phyloP scores from a whole-genome alignment of 306 rosid genomes.

The Hippophae tibetana region DNA sequence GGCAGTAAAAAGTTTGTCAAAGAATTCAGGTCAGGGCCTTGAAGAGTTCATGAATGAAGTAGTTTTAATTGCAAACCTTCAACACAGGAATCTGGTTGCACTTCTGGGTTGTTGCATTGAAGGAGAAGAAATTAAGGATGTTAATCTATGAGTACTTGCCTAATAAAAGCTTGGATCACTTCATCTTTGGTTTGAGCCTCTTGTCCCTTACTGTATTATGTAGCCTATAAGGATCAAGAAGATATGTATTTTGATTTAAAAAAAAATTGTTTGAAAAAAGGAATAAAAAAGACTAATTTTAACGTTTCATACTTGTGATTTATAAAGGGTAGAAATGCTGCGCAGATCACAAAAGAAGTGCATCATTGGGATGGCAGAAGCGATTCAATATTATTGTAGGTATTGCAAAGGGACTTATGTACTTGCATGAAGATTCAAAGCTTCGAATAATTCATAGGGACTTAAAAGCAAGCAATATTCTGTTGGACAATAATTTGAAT shows the following conservation, averaged over 20 bases:
- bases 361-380: background rate
- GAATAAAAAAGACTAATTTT: too few species aligned
- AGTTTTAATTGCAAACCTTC: conserved; percentile 20
- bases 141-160: conserved; percentile 6
- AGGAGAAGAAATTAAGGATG: background rate
- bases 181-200: conserved; percentile 22
- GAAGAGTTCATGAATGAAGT: conserved; percentile 25
- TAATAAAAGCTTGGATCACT: conserved; percentile 20
- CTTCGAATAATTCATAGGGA: conserved; percentile 14
- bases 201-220: background rate
- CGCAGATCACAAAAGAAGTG: too few species aligned
- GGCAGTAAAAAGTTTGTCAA: conserved; percentile 26
- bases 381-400: conserved; percentile 4
- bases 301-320: too few species aligned
- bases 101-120: conserved; percentile 4
- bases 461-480: conserved; percentile 16
- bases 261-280: too few species aligned
- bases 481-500: conserved; percentile 1
- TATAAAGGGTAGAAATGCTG: too few species aligned
- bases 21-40: conserved; percentile 19
- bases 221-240: too few species aligned
- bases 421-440: conserved; percentile 15
- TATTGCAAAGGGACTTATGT: conserved; percentile 12
- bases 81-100: conserved; percentile 11
- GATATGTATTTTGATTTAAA: too few species aligned